These are phyloP conservation scores for Hansenula sp. DNA, from an alignment of 1,139 yeast genomes.

Conservation along the genomic window DNA sequence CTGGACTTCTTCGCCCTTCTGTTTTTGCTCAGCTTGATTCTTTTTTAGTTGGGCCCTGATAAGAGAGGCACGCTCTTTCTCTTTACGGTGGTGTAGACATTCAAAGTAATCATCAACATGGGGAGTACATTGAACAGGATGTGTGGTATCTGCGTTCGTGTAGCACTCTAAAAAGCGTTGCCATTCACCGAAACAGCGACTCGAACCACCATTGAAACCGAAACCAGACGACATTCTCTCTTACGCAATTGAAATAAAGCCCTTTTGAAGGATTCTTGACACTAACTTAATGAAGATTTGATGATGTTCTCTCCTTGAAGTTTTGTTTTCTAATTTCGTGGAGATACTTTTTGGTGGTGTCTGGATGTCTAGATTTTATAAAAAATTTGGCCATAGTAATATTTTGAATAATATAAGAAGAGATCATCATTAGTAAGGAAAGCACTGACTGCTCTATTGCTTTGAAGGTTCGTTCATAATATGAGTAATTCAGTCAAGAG, in stretches of 20 bases:
- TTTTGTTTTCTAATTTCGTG: not conserved
- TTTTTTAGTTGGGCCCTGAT: conserved; percentile 24
- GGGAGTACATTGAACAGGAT: conserved; percentile 32
- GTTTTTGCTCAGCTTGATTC: conserved; percentile 16
- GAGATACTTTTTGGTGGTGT: not conserved
- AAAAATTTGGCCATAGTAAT: not conserved
- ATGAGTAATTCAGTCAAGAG: conserved; percentile 3
- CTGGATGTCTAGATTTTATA: not conserved
- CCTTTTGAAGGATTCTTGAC: no score
- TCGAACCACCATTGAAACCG: conserved; percentile 39
- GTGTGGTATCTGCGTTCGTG: conserved; percentile 33
- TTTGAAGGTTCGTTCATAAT: no score
- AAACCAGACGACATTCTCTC: conserved; percentile 31
- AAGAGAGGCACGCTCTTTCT: conserved; percentile 23
- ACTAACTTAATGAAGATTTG: not conserved
- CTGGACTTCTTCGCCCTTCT: conserved; percentile 2
- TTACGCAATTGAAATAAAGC: no score
- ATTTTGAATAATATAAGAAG: not conserved
- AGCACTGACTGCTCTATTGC: not conserved
- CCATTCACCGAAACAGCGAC: conserved; percentile 43
- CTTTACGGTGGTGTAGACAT: conserved; percentile 44
- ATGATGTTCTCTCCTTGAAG: not conserved
- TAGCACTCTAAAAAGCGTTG: conserved; percentile 42
- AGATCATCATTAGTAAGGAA: not conserved
- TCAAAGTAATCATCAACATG: conserved; percentile 43